Conservation (phyloP, 2,329 filamentous ascomycete species). For the Cladosporium sp. region DNA sequence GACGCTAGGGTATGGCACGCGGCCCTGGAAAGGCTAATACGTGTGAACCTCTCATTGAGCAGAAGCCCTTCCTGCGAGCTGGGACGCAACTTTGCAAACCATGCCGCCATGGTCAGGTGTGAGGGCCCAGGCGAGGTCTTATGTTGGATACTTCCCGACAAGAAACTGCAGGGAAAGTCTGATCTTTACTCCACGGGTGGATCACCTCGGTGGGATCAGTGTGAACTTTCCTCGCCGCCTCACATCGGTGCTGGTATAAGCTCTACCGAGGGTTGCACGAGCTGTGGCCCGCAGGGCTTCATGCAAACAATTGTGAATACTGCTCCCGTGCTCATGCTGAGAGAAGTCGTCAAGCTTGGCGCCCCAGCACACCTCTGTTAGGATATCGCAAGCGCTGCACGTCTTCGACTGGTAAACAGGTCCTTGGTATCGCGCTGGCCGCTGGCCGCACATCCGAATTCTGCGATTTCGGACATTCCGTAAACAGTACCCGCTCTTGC, state of each 20-base stretch:
- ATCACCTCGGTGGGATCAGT: neutral
- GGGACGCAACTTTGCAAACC: no score
- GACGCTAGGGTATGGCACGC: neutral
- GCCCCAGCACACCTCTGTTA: no score
- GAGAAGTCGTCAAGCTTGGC: no score
- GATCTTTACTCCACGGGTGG: neutral
- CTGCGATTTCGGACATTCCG: neutral
- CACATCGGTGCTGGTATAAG: no score
- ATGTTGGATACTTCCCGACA: neutral
- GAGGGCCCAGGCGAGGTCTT: neutral
- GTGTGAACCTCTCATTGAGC: neutral
- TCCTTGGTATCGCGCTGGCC: neutral
- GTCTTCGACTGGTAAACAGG: neutral
- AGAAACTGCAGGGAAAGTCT: neutral
- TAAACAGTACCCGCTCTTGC: neutral
- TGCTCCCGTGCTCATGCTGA: no score
- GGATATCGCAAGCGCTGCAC: no score
- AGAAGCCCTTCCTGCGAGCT: neutral
- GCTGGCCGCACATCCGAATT: neutral
- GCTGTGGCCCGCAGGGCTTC: no score
- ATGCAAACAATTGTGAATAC: no score
- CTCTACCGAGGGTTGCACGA: no score
- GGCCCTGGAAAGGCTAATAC: neutral
- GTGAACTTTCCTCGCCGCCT: neutral
- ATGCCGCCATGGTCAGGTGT: no score